Evolutionary conservation across 2,329 filamentous ascomycete genomes (phyloP), one percentile per base, ranked within the genome.

Genomic region (Thyridium curvatum): DNA sequence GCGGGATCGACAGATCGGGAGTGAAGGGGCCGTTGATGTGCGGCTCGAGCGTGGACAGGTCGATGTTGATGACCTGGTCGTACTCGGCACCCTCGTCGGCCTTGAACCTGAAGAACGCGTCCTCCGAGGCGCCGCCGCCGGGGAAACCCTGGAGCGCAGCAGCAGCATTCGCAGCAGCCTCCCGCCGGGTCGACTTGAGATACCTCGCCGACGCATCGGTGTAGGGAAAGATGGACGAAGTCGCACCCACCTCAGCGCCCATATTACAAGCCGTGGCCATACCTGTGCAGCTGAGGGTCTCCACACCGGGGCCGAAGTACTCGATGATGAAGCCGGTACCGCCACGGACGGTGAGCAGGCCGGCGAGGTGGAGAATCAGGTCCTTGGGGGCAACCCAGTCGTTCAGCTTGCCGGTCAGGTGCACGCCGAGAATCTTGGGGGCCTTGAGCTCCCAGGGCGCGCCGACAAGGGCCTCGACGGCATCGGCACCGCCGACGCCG

Each of bases 1-100:
- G 68, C 4, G 93, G 91, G 0, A 89, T 96, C 4, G 91, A 93
- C 48, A 98, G 74, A 60, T 98, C 93, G 2, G 93, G 93, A 1
- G 93, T 98, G 62, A 94, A 94, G 30, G 93, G 93, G 1, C 93
- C 93, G 65, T 97, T 98, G 67, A 98, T 88, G 60, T 96, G 86
- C 13, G 93, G 93, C 65, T 98, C 93, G 16, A 97, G 79, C 45
- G 79, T 79, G 3, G 86, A 91, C 29, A 98, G 77, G 66, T 98
- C 77, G 58, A 98, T 95, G 41, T 84, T 85, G 53, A 98, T 86
- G 37, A 94, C 65, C 62, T 94, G 78, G 62, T 98, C 93, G 62
- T 96, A 98, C 54, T 90, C 73, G 44, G 86, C 90, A 45, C 78
- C 82, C 32, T 79, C 69, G 55, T 98, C 93, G 29, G 93, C 86